Evolutionary conservation across 108 stramenopile genomes (phyloP).

Genomic region (Cyclotella sp.): DNA sequence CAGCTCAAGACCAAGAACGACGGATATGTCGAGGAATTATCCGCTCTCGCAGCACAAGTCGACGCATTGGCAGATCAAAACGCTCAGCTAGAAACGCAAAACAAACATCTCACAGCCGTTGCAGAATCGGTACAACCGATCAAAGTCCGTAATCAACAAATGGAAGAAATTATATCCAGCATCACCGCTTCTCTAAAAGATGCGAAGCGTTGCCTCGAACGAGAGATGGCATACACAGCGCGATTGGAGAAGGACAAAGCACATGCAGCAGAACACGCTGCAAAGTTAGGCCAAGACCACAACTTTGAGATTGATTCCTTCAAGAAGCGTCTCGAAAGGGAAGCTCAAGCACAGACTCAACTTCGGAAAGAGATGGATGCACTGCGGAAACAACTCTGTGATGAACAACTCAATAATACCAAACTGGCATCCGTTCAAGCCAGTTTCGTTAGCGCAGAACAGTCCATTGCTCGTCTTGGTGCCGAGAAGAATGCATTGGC

Average conservation of each 20-base stretch:
- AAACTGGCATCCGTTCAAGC: background rate
- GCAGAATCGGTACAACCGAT: background rate
- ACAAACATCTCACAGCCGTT: background rate
- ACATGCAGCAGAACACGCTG: background rate
- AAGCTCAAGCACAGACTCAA: background rate
- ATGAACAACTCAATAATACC: conserved; percentile 6
- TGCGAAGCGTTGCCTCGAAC: conserved; percentile 10
- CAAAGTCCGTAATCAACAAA: conserved; percentile 6
- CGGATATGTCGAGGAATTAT: background rate
- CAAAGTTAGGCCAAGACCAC: background rate
- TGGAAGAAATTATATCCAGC: background rate
- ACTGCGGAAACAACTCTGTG: conserved; percentile 1
- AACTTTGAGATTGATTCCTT: conserved; percentile 6
- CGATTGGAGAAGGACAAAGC: conserved; percentile 13
- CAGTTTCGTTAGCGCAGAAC: background rate
- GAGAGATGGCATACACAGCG: background rate
- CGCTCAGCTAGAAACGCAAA: background rate
- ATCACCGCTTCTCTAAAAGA: conserved; percentile 19
- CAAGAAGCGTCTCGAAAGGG: conserved; percentile 8
- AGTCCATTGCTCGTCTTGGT: background rate
- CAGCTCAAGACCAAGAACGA: background rate
- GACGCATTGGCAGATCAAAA: background rate
- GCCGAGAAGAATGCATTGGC: background rate
- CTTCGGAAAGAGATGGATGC: conserved; percentile 24
- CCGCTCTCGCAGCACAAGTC: background rate